phyloP scores from a whole-genome alignment of 768 basidiomycete genomes.

The Lactarius vividus region DNA sequence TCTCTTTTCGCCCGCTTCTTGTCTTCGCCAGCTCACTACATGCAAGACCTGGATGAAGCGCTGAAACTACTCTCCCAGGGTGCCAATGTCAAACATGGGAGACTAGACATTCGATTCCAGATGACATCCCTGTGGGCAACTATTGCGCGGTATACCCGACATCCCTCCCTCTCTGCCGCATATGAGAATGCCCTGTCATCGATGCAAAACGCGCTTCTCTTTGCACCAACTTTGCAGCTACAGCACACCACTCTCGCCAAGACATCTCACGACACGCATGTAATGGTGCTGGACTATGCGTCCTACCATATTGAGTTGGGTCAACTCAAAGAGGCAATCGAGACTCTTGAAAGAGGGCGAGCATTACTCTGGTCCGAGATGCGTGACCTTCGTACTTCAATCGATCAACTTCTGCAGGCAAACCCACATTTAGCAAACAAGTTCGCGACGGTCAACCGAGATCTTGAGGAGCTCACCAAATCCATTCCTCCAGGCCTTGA shows the following conservation, averaged over 20 bases:
- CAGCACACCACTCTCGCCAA: neutral
- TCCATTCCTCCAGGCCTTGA: neutral
- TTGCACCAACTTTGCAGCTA: too few species aligned
- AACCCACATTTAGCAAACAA: neutral
- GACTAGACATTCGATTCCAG: too few species aligned
- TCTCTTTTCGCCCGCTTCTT: too few species aligned
- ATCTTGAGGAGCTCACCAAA: neutral
- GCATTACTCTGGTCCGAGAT: neutral
- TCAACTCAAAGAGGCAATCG: neutral
- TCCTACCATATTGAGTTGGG: neutral
- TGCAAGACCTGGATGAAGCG: neutral
- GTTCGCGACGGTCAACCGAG: neutral
- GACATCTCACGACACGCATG: neutral
- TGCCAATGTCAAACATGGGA: too few species aligned
- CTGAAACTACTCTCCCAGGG: neutral
- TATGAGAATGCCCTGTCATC: too few species aligned
- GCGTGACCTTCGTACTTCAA: neutral
- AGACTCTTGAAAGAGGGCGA: neutral
- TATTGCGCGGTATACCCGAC: too few species aligned
- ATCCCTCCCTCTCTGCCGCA: too few species aligned
- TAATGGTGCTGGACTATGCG: neutral
- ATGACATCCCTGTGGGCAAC: too few species aligned
- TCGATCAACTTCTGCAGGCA: neutral
- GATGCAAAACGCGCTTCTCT: too few species aligned
- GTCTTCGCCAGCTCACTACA: too few species aligned